These are phyloP conservation scores for Claviceps digitariae DNA, from an alignment of 2,329 filamentous ascomycete genomes.

Conservation along the genomic window DNA sequence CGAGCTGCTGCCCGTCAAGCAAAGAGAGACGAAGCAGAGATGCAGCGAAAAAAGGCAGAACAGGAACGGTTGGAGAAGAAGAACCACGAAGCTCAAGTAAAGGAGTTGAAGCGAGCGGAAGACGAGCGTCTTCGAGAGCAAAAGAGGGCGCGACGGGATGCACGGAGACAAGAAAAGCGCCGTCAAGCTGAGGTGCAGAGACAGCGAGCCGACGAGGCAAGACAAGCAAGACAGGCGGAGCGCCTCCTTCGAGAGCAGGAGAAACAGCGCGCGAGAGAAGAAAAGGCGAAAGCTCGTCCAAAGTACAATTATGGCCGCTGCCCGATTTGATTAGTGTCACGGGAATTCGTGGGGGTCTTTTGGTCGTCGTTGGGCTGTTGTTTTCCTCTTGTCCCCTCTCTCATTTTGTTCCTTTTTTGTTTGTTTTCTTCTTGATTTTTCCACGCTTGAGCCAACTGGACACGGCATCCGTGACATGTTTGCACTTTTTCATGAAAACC, in stretches of 20 bases:
- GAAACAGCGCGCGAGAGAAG: conserved; percentile 7
- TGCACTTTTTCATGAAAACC: no score
- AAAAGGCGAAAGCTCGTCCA: conserved; percentile 10
- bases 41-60: neutral
- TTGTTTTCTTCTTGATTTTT: no score
- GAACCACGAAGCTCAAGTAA: conserved; percentile 3
- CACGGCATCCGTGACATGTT: no score
- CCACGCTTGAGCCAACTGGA: no score
- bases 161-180: conserved; percentile 4
- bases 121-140: conserved; percentile 9
- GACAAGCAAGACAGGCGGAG: conserved; percentile 3
- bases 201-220: conserved; percentile 8
- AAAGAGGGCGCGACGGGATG: conserved; percentile 7
- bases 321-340: conserved; percentile 10
- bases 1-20: conserved; percentile 6
- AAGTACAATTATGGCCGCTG: conserved; percentile 11
- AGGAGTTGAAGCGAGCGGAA: conserved; percentile 8
- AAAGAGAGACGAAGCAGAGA: conserved; percentile 3
- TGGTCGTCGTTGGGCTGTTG: neutral
- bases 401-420: neutral
- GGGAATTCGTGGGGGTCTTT: neutral
- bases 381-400: neutral
- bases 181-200: conserved; percentile 9
- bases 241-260: conserved; percentile 7
- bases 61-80: conserved; percentile 5